Base-by-base conservation (phyloP, 805 yeast species). In the Kodamaea restingae region DNA sequence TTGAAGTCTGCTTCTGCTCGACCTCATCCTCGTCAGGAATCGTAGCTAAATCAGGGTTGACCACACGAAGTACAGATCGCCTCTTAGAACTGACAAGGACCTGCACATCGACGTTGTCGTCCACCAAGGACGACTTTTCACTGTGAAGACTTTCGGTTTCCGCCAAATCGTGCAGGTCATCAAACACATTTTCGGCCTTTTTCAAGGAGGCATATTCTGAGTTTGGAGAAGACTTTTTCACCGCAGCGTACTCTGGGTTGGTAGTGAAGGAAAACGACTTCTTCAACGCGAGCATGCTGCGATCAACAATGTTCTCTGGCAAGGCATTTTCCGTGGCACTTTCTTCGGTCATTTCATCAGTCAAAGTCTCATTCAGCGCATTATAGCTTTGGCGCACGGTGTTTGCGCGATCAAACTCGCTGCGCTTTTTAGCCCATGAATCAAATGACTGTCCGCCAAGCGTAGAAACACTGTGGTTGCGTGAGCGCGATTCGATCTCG, bases 41-140 rank as follows among this genome's bases (percentile, higher is more conserved):
- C 10, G 46, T 40, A 7, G 51, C 57, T 10, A 45, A 15, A 48
- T 77, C 84, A 0, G 90, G 90, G 50, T 83, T 83, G 34, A 77
- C 70, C 26, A 83, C 76, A 25, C 83, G 57, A 32, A 83, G 61
- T 38, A 72, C 71, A 1, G 82, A 71, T 42, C 85, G 63, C 47
- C 88, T 63, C 51, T 75, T 76, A 11, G 84, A 76, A 43, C 84
- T 75, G 6, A 83, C 88, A 43, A 83, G 58, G 7, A 83, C 83
- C 56, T 83, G 90, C 2, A 81, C 90, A 46, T 83, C 88, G 47
- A 80, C 52, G 21, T 67, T 64, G 14, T 68, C 70, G 39, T 76
- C 70, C 10, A 70, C 60, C 15, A 70, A 67, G 12, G 32, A 30
- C 14, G 21, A 17, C 20, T 15, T 30, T 12, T 30, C 32, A 12